Base-by-base conservation (phyloP, 129 eudicot genomes). In the Chrysanthemum seticuspe region DNA sequence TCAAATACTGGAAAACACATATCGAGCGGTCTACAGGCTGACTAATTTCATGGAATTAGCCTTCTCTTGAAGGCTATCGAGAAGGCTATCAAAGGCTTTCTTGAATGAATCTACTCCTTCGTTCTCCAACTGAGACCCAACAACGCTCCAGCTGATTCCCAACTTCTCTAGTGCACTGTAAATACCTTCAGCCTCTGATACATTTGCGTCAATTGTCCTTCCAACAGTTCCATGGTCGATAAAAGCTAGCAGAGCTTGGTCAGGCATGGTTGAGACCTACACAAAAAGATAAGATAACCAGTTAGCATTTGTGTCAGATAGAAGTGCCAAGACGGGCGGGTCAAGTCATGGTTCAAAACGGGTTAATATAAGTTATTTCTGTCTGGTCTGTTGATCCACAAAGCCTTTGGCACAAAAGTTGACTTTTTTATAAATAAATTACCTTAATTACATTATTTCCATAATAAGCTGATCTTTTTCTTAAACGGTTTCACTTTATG, bases 261-360 rank as follows among this genome's bases (percentile, higher is more conserved):
- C 99, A 10, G 99, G 99, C 99, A 94, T 94, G 58, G 99, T 94
- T 67, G 99, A 94, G 66, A 94, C 99, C 99, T 94, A 72, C 61
- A 79, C 10, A 45, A 31, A 1, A 62, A 34, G 19, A 21, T 75
- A 31, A 31, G 31, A 21, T 58, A 65, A 65, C 9, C 15, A 8
- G 48, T 78, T 18, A 72, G n/a, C n/a, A n/a, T n/a, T n/a, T n/a
- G n/a, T n/a, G n/a, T n/a, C n/a, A n/a, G n/a, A n/a, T n/a, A n/a
- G n/a, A n/a, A 16, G 52, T 70, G 36, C 36, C 36, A 70, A 70
- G 52, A 72, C 15, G 48, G 2, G 65, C 7, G 58, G 47, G 76
- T 60, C 58, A 6, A 27, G 53, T 1, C 9, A 25, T n/a, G 60
- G 21, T 44, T 44, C 40, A 3, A n/a, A 57, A 57, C 29, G 58